Evolutionary conservation across 768 basidiomycete species (phyloP), one percentile per base, ranked within the genome.

Genomic region (Russula sp.): DNA sequence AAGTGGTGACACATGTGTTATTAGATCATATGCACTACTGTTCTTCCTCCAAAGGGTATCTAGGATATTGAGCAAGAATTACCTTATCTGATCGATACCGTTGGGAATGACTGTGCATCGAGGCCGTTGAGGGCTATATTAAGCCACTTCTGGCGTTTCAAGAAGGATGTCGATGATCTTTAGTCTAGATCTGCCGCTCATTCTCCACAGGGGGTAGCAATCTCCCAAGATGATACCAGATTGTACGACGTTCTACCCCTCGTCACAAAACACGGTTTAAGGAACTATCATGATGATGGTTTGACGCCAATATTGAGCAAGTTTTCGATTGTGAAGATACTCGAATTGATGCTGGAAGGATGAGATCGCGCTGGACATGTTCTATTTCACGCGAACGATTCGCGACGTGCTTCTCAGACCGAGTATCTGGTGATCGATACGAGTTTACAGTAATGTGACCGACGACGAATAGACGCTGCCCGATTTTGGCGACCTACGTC

Each of bases 151-250:
- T 87, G 5, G 76, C 75, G 49, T 92, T 36, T 91, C 76, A 75
- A 79, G 34, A 74, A 80, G 54, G 81, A 82, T 28, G 81, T 83
- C 69, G 77, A 82, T 57, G 82, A 85, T 64, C 76, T 36, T 36
- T 36, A 13, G 36, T 81, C 68, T 92, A 1, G 80, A 86, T 34
- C 83, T 91, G 28, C 90, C 90, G 0, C 90, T 89, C 73, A 80
- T 91, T 53, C 85, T 90, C 69, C 90, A 92, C 69, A 89, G 0
- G 90, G 90, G 22, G 90, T 92, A 75, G 92, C 90, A 0, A 79
- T 88, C 24, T 87, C 88, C 4, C 74, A 78, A 22, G 85, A 86
- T 22, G 90, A 92, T 63, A 73, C 79, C 38, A 92, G 92, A 70
- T 40, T 10, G n/a, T n/a, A n/a, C n/a, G n/a, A n/a, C n/a, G n/a